Percentiles rank a stretch among this genome's conserved stretches.
phyloP scores from a whole-genome alignment of 371 early-diverging fungal genomes.

The Mucor indicus region DNA sequence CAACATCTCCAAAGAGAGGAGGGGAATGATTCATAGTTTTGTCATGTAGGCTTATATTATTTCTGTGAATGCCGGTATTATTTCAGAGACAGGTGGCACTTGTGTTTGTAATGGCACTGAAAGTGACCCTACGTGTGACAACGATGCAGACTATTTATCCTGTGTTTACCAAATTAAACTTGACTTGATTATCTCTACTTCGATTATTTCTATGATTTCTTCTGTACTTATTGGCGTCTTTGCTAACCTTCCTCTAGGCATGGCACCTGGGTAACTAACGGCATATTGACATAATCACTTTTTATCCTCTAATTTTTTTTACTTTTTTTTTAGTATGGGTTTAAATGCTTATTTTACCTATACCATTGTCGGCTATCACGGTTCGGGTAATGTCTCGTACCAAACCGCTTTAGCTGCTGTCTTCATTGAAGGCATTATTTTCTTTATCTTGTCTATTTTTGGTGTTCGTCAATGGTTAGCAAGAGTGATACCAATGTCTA shows the following conservation, averaged over 20 bases:
- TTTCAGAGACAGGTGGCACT: constrained; percentile 73
- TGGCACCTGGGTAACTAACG: constrained; percentile 62
- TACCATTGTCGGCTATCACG: constrained; percentile 76
- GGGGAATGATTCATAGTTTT: too few relatives aligned
- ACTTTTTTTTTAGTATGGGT: constrained; percentile 52
- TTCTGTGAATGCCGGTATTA: constrained; percentile 70
- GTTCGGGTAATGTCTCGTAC: constrained; percentile 65
- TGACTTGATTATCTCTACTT: constrained; percentile 70
- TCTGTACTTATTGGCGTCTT: constrained; percentile 66
- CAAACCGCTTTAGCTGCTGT: constrained; percentile 74
- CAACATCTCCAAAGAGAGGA: too few relatives aligned
- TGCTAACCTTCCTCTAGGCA: constrained; percentile 74
- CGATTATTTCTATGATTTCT: constrained; percentile 64
- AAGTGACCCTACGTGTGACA: constrained; percentile 45
- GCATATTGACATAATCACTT: background rate
- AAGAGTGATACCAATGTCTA: constrained; percentile 64
- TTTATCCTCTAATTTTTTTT: background rate
- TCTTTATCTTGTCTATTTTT: constrained; percentile 65
- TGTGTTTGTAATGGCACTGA: constrained; percentile 59
- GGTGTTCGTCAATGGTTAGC: constrained; percentile 81
- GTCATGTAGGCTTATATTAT: constrained; percentile 28
- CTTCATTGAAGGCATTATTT: constrained; percentile 77
- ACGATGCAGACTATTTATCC: constrained; percentile 49
- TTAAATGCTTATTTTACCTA: constrained; percentile 82
- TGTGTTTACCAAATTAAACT: constrained; percentile 66